These are phyloP conservation scores for Hypoxylon sp. DNA, from an alignment of 2,329 filamentous ascomycete species.

Conservation along the genomic window DNA sequence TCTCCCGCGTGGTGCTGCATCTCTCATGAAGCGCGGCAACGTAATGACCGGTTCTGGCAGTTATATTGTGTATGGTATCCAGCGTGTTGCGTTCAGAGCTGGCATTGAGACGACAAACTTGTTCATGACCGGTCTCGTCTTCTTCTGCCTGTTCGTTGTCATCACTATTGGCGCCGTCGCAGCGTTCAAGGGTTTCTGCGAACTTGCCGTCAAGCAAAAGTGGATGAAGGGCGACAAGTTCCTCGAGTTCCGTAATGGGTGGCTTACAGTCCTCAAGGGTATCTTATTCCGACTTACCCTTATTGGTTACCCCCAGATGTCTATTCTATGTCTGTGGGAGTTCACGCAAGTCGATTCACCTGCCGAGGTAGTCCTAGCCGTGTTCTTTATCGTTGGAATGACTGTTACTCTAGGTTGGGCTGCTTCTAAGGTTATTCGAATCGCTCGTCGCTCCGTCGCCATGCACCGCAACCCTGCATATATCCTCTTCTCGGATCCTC, in stretches of 20 bases:
- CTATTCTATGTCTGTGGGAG: constrained; percentile 87
- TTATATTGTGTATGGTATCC: constrained; percentile 78
- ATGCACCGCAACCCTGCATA: constrained; percentile 95
- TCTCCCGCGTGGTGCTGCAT: constrained; percentile 51
- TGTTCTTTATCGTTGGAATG: constrained; percentile 86
- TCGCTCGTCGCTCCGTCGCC: constrained; percentile 83
- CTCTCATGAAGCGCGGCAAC: constrained; percentile 64
- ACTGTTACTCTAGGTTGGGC: constrained; percentile 81
- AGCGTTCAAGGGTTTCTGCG: constrained; percentile 81
- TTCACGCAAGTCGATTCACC: constrained; percentile 83
- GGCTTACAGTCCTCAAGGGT: constrained; percentile 87
- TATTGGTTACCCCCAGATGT: constrained; percentile 89
- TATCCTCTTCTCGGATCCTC: constrained; percentile 89
- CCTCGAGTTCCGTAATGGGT: constrained; percentile 88
- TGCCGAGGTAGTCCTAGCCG: constrained; percentile 82
- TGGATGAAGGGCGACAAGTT: constrained; percentile 87
- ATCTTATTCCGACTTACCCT: constrained; percentile 87
- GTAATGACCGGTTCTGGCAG: constrained; percentile 62
- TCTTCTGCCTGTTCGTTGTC: constrained; percentile 84
- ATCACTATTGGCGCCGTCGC: constrained; percentile 78
- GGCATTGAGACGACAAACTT: constrained; percentile 86
- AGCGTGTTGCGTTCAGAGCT: constrained; percentile 85
- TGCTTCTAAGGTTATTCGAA: constrained; percentile 83
- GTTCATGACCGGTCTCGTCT: constrained; percentile 86
- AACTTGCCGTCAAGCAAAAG: constrained; percentile 76